Percentiles rank a stretch among this genome's conserved stretches.
phyloP scores from a whole-genome alignment of 768 basidiomycete species.

The Boletus sensibilis region DNA sequence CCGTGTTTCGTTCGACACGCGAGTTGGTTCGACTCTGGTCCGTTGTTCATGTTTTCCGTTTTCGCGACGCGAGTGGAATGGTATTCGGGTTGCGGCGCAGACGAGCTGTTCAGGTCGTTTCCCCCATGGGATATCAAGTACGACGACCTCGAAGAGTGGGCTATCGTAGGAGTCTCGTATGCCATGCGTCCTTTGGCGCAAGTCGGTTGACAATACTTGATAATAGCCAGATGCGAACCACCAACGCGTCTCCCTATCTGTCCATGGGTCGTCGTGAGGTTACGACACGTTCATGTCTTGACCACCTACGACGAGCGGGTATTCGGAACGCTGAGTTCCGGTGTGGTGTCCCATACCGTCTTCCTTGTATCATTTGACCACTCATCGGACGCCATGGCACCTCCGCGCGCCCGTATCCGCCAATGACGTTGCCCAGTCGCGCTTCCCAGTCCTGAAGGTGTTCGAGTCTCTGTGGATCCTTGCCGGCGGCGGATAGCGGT shows the following conservation, averaged over 20 bases:
- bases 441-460: not conserved
- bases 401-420: too few relatives aligned
- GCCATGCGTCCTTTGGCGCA: too few relatives aligned
- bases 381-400: too few relatives aligned
- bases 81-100: not conserved
- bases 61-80: not conserved
- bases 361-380: too few relatives aligned
- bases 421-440: not conserved
- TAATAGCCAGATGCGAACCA: not conserved
- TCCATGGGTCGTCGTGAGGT: constrained; percentile 13
- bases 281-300: not conserved
- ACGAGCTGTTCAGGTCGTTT: not conserved
- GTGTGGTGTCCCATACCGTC: too few relatives aligned
- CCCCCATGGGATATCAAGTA: constrained; percentile 1
- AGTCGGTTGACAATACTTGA: not conserved
- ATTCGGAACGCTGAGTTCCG: too few relatives aligned
- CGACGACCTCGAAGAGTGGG: constrained; percentile 2
- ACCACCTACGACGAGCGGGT: constrained; percentile 20
- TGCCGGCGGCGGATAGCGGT: not conserved
- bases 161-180: too few relatives aligned
- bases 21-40: too few relatives aligned
- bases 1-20: too few relatives aligned
- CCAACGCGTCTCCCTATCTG: not conserved
- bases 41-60: not conserved
- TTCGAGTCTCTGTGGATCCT: too few relatives aligned